A percentile compares a stretch with the other conserved stretches of the same genome.
Evolutionary conservation across 2,329 filamentous ascomycete genomes (phyloP).

Genomic region (Colletotrichum gloeosporioides): DNA sequence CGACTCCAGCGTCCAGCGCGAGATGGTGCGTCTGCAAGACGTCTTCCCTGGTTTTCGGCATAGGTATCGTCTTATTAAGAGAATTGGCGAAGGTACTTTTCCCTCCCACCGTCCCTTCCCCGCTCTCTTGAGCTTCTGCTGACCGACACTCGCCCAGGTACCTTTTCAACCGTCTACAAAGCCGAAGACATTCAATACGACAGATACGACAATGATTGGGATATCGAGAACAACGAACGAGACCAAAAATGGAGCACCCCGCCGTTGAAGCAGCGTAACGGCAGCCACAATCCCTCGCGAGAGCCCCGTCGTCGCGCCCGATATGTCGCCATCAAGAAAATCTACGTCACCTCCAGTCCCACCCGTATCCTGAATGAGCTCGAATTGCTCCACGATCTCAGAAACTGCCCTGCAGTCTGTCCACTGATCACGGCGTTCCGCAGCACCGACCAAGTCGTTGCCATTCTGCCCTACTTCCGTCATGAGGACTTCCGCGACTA

Average conservation of each 20-base stretch:
- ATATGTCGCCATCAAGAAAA: slow-evolving; percentile 98
- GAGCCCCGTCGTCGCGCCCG: slow-evolving; percentile 50
- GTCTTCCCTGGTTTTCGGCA: slow-evolving; percentile 85
- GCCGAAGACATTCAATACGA: slow-evolving; percentile 92
- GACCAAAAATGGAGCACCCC: slow-evolving; percentile 70
- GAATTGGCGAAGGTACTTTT: slow-evolving; percentile 88
- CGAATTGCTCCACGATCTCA: slow-evolving; percentile 87
- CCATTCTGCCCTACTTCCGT: slow-evolving; percentile 92
- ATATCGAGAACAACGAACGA: slow-evolving; percentile 67
- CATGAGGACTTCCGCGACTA: slow-evolving; percentile 95
- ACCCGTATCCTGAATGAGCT: slow-evolving; percentile 95
- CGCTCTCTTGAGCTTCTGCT: neutral
- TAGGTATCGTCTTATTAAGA: slow-evolving; percentile 89
- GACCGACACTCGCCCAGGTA: slow-evolving; percentile 63
- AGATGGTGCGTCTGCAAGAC: slow-evolving; percentile 85
- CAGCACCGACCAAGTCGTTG: slow-evolving; percentile 91
- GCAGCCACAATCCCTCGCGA: slow-evolving; percentile 37
- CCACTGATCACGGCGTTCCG: slow-evolving; percentile 98
- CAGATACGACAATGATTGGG: slow-evolving; percentile 85
- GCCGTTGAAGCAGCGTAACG: slow-evolving; percentile 57
- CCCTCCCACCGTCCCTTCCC: slow-evolving; percentile 18
- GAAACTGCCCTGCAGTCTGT: slow-evolving; percentile 84
- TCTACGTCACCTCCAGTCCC: slow-evolving; percentile 97
- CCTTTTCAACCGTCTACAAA: slow-evolving; percentile 99
- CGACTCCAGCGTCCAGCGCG: slow-evolving; percentile 75